Percentiles rank a stretch among this genome's conserved stretches.
phyloP scores from a whole-genome alignment of 176 grass and related monocot species.

The Dendrocalamus sinicus region DNA sequence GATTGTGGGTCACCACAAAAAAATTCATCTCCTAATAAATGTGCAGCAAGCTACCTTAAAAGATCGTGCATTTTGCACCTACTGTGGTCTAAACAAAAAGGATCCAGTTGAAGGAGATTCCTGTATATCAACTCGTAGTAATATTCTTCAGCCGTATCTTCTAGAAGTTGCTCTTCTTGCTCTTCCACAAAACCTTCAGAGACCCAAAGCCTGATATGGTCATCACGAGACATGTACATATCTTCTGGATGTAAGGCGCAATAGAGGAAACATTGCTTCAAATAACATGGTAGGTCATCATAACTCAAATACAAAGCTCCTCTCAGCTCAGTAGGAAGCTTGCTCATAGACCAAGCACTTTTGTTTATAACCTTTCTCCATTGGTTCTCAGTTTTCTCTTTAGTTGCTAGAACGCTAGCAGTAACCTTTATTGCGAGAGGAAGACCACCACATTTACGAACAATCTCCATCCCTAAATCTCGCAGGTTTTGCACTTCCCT shows the following conservation, averaged over 20 bases:
- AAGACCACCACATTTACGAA: conserved; percentile 38
- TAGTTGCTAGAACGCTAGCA: conserved; percentile 19
- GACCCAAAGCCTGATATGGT: not conserved
- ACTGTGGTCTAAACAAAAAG: fast-evolving
- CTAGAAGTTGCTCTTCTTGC: not conserved
- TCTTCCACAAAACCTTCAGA: not conserved
- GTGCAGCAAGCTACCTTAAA: not conserved
- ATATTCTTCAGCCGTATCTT: no score
- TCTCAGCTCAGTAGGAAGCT: not conserved
- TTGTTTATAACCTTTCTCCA: conserved; percentile 29
- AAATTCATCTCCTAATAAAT: not conserved
- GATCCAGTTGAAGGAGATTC: not conserved
- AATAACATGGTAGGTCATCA: not conserved
- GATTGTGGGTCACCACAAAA: not conserved
- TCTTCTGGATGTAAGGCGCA: not conserved
- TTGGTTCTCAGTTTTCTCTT: conserved; percentile 9
- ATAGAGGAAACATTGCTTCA: conserved; percentile 41
- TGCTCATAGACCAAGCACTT: conserved; percentile 14
- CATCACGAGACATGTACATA: fast-evolving
- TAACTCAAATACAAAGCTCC: conserved; percentile 44
- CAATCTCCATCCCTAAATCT: conserved; percentile 38
- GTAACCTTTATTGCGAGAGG: conserved; percentile 42
- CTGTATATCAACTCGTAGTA: not conserved
- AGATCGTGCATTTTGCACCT: not conserved
- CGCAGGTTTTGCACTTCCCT: not conserved